A percentile compares a stretch with the other conserved stretches of the same genome.
Evolutionary conservation across 768 basidiomycete species (phyloP).

Genomic region (Clathrus columnatus): DNA sequence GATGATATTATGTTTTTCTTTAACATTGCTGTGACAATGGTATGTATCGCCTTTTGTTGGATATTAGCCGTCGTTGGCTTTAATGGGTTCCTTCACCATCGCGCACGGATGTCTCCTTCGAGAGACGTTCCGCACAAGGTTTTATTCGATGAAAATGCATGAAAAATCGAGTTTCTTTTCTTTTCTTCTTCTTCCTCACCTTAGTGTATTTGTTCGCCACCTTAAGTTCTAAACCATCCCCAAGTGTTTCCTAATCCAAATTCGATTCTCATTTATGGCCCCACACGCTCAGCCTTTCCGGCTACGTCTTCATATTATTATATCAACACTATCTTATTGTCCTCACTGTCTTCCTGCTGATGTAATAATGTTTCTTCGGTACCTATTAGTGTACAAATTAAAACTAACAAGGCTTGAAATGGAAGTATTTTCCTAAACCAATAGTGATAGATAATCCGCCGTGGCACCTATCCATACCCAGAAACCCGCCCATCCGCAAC

Average conservation of each 20-base stretch:
- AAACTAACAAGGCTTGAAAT: too few relatives aligned
- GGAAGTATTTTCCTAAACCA: too few relatives aligned
- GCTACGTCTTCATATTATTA: too few relatives aligned
- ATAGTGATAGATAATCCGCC: slow-evolving; percentile 48
- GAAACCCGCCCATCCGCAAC: slow-evolving; percentile 83
- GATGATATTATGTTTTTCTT: slow-evolving; percentile 83
- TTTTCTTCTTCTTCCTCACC: slow-evolving; percentile 13
- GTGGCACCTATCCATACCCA: slow-evolving; percentile 79
- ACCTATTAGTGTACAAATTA: too few relatives aligned
- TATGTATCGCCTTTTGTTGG: slow-evolving; percentile 85
- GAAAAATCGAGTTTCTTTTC: slow-evolving; percentile 22
- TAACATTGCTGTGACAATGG: slow-evolving; percentile 77
- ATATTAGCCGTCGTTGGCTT: slow-evolving; percentile 62
- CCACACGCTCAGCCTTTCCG: too few relatives aligned
- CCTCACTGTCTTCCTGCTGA: too few relatives aligned
- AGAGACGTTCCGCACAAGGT: slow-evolving; percentile 21
- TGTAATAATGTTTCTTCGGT: too few relatives aligned
- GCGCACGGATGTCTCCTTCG: slow-evolving; percentile 20
- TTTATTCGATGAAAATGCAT: slow-evolving; percentile 16
- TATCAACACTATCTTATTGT: too few relatives aligned
- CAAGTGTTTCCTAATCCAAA: neutral
- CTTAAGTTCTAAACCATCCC: neutral
- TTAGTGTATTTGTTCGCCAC: neutral
- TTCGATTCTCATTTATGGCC: too few relatives aligned
- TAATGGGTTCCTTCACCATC: slow-evolving; percentile 70